phyloP scores from a whole-genome alignment of 345 rosid genomes.

The Cardamine chenopodiifolia region DNA sequence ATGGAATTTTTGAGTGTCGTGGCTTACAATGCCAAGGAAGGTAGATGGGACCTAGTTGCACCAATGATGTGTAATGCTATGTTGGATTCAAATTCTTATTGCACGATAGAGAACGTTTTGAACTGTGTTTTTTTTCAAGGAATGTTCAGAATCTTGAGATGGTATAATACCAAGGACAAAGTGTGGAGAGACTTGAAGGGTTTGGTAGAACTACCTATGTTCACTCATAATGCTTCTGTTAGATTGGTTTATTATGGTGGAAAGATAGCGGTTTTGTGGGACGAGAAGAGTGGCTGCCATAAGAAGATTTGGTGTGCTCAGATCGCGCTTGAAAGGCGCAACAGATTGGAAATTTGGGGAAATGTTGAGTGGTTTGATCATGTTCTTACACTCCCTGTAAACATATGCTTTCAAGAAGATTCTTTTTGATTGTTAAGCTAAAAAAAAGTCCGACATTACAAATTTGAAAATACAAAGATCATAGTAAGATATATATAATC shows the following conservation, averaged over 20 bases:
- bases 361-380: background rate
- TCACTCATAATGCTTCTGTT: background rate
- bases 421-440: background rate
- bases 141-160: background rate
- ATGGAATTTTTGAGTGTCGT: background rate
- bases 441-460: background rate
- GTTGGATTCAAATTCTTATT: background rate
- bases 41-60: background rate
- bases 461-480: background rate
- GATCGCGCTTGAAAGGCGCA: background rate
- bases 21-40: background rate
- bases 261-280: background rate
- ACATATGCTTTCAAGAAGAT: background rate
- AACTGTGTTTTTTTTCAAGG: background rate
- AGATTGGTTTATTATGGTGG: slow-evolving; percentile 6
- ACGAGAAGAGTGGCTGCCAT: background rate
- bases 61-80: background rate
- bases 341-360: background rate
- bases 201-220: background rate
- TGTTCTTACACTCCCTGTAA: background rate
- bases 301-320: background rate
- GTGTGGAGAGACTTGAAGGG: background rate
- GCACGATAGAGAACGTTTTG: background rate
- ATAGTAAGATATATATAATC: background rate
- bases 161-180: background rate